These are phyloP conservation scores for Ophioceras dolichostomum DNA, from an alignment of 2,329 filamentous ascomycete species.

Conservation along the genomic window DNA sequence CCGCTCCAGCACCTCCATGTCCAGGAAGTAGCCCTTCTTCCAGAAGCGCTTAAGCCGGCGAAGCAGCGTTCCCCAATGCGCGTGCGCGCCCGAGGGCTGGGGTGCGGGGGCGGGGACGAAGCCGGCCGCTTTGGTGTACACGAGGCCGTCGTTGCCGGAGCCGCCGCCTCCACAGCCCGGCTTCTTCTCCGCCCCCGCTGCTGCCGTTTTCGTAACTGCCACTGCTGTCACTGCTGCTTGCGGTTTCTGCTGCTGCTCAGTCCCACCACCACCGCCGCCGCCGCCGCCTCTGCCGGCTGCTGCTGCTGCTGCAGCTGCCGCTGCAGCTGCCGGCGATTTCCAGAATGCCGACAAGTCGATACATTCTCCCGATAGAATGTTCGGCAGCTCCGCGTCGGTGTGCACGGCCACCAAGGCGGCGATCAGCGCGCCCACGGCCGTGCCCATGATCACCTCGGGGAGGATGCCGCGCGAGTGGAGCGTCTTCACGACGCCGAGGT, in stretches of 20 bases:
- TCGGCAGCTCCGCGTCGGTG: constrained; percentile 71
- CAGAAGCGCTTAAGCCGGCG: constrained; percentile 59
- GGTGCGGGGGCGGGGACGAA: no score
- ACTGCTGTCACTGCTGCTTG: no score
- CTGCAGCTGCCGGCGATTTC: background rate
- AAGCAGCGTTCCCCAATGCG: constrained; percentile 44
- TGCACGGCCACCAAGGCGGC: constrained; percentile 81
- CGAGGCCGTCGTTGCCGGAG: constrained; percentile 11
- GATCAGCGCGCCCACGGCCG: constrained; percentile 79
- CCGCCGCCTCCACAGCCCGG: background rate
- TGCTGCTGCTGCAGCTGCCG: background rate
- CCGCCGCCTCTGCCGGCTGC: no score
- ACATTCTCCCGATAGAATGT: constrained; percentile 62
- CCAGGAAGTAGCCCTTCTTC: constrained; percentile 70
- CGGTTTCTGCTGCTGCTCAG: background rate
- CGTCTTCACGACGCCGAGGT: constrained; percentile 82
- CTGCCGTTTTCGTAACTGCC: no score
- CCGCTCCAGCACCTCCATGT: constrained; percentile 69
- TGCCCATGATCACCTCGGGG: constrained; percentile 84
- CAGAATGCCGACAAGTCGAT: constrained; percentile 73
- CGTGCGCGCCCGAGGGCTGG: constrained; percentile 28
- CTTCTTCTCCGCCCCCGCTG: no score
- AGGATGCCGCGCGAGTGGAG: constrained; percentile 69
- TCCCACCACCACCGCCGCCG: no score
- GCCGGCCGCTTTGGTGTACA: no score